phyloP scores from a whole-genome alignment of 306 rosid genomes.

The Erythrophleum fordii region DNA sequence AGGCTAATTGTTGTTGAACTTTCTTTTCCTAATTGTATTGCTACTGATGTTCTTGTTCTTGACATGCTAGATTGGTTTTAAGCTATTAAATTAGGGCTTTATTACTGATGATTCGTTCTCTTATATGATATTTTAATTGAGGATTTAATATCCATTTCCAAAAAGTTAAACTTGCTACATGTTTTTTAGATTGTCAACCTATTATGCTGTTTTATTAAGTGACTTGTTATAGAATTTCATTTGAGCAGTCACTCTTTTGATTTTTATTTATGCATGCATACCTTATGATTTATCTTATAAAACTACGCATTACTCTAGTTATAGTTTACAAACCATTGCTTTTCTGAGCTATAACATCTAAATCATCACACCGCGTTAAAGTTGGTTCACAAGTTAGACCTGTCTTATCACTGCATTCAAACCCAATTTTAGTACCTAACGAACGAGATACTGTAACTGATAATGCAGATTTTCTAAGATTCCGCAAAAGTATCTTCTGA shows the following conservation, averaged over 20 bases:
- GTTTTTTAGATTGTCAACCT: not conserved
- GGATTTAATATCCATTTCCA: not conserved
- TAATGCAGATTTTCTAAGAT: slow-evolving; percentile 4
- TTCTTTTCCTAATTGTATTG: slow-evolving; percentile 17
- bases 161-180: not conserved
- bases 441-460: slow-evolving; percentile 7
- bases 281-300: not conserved
- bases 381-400: not conserved
- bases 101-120: not conserved
- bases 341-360: slow-evolving; percentile 4
- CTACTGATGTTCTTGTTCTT: not conserved
- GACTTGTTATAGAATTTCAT: slow-evolving; percentile 18
- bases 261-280: not conserved
- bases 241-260: not conserved
- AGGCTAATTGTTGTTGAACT: not conserved
- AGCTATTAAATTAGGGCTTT: not conserved
- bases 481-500: slow-evolving; percentile 11
- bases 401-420: slow-evolving; percentile 15
- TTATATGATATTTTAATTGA: not conserved
- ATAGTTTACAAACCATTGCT: slow-evolving; percentile 13
- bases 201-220: slow-evolving; percentile 1
- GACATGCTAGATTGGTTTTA: slow-evolving; percentile 15
- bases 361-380: slow-evolving; percentile 3
- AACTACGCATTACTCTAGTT: slow-evolving; percentile 1
- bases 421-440: slow-evolving; percentile 1